Evolutionary conservation across 768 basidiomycete genomes (phyloP), one percentile per base, ranked within the genome.

Genomic region (Lentinula sp.): DNA sequence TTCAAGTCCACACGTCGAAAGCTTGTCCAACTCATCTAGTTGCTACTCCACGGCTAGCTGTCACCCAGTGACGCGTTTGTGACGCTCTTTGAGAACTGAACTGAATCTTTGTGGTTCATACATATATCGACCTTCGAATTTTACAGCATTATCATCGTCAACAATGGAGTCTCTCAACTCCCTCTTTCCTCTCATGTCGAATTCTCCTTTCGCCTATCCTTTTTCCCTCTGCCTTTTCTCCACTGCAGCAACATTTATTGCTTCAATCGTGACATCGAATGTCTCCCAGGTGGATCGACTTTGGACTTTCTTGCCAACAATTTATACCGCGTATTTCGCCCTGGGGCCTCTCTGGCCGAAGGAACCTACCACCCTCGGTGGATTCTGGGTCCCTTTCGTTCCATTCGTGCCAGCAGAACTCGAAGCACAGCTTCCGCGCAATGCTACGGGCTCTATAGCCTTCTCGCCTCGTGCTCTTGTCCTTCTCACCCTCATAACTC

Each of bases 261-360:
- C 80, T 4, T 89, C 89, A 6, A 54, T 92, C 23, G 50, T 89
- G 40, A 93, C 90, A 0, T 80, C 82, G 45, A 95, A 95, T 66
- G 88, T 90, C 52, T 91, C 89, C 1, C 91, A 94, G 69, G 93
- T 95, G 28, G 93, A 98, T 74, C 84, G 91, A 32, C 69, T 93
- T 31, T 87, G 86, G 86, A 84, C 90, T 0, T 84, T 94, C 71
- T 66, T 91, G 39, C 95, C 95, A 0, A 80, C 88, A 6, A 78
- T 95, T 18, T 96, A 95, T 73, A 84, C 87, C 0, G 84, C 86
- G 1, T 92, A 92, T 69, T 93, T 85, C 69, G 88, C 94, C 0
- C 75, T 97, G 32, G 72, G 89, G 2, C 94, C 92, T 0, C 73
- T 88, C 6, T 78, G 80, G 67, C 39, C n/a, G 31, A 59, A 67